Evolutionary conservation across 1,284 basidiomycete genomes (phyloP), one percentile per base, ranked within the genome.

Genomic region (Cronartium ribicola): DNA sequence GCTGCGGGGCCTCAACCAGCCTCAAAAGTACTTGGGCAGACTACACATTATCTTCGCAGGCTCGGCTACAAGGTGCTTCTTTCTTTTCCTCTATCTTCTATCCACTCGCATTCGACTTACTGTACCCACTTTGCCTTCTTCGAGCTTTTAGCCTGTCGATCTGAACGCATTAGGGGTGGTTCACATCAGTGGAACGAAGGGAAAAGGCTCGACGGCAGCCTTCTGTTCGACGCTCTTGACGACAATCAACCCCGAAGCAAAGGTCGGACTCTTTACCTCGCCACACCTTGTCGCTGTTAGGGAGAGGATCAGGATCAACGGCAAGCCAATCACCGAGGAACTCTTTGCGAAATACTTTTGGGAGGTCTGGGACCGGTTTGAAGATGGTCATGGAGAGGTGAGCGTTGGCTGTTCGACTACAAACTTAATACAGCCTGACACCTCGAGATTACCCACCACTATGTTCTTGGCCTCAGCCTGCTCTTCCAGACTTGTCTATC

Each of bases 181-280:
- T 43, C 96, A 99, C 83, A 89, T 99, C 79, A 95, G 96, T 13
- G 96, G 96, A 2, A 99, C 96, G 4, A 99, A 99, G 83, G 96
- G 96, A 61, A 99, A 99, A 81, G 96, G 96, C 3, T 98, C 94
- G 3, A 96, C 96, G 0, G 92, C 91, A 75, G 95, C 96, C 1
- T 98, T 98, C 79, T 80, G 79, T 48, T 80, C 80, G 46, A 79
- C 80, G 17, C 75, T 83, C 17, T 74, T 80, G 4, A 22, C 11
- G 7, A 29, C 20, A 36, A 37, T 67, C 63, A 59, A 65, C 22
- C 46, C 46, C 10, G 41, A 39, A 11, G 46, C 62, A 13, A 72
- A 72, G 40, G 40, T 72, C 39, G 95, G 95, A 7, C 84, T 99
- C 6, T 99, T 96, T 82, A 98, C 95, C 1, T 98, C 94, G 2